phyloP scores from a whole-genome alignment of 495 filamentous ascomycete genomes.

The Endocarpon pusillum region DNA sequence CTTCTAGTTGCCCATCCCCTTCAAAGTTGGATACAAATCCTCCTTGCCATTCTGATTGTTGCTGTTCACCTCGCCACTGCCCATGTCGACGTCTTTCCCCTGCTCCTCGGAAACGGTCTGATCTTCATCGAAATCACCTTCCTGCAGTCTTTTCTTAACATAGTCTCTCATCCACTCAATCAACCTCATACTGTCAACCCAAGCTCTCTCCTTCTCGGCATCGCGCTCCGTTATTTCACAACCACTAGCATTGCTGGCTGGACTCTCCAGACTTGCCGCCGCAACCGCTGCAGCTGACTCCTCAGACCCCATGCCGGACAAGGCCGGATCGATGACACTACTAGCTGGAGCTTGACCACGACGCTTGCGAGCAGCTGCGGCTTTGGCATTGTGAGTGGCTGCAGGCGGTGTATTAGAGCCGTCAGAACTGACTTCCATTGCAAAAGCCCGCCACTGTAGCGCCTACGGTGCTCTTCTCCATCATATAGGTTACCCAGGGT shows the following conservation, averaged over 20 bases:
- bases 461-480: slow-evolving; percentile 59
- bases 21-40: slow-evolving; percentile 30
- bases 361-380: no score
- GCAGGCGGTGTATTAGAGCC: slow-evolving; percentile 24
- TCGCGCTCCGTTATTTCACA: slow-evolving; percentile 32
- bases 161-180: slow-evolving; percentile 58
- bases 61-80: slow-evolving; percentile 1
- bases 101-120: slow-evolving; percentile 17
- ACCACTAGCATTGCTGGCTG: slow-evolving; percentile 29
- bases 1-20: slow-evolving; percentile 23
- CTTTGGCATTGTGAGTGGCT: slow-evolving; percentile 21
- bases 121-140: slow-evolving; percentile 38
- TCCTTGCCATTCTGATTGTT: slow-evolving; percentile 3
- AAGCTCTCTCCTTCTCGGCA: slow-evolving; percentile 30
- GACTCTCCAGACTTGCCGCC: slow-evolving; percentile 23
- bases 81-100: slow-evolving; percentile 9
- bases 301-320: slow-evolving; percentile 18
- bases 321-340: slow-evolving; percentile 37
- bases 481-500: slow-evolving; percentile 73
- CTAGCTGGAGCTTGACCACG: slow-evolving; percentile 30
- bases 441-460: slow-evolving; percentile 74
- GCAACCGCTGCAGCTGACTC: slow-evolving; percentile 23
- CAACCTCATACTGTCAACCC: slow-evolving; percentile 70
- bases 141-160: slow-evolving; percentile 46
- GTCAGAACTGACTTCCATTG: slow-evolving; percentile 53